phyloP scores from a whole-genome alignment of 495 filamentous ascomycete species.

The Lepidopterella palustris region DNA sequence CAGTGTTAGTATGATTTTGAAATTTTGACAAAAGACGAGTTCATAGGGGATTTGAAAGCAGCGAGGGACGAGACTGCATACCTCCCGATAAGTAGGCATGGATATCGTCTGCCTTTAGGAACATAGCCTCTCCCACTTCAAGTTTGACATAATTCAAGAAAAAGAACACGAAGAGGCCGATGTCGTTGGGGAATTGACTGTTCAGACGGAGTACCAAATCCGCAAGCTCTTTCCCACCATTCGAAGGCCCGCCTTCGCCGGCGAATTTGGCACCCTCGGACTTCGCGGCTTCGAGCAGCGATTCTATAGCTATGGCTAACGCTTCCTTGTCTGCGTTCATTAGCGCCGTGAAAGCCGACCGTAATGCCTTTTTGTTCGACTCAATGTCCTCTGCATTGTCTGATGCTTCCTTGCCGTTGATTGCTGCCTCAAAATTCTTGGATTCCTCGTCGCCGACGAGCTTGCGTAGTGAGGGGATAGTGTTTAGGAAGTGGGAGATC shows the following conservation, averaged over 20 bases:
- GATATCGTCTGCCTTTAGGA: slow-evolving; percentile 91
- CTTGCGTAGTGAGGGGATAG: slow-evolving; percentile 63
- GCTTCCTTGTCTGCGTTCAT: slow-evolving; percentile 68
- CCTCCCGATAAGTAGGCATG: slow-evolving; percentile 86
- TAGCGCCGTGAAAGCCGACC: slow-evolving; percentile 62
- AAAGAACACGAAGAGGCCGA: slow-evolving; percentile 72
- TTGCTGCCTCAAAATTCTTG: slow-evolving; percentile 58
- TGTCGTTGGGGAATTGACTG: slow-evolving; percentile 66
- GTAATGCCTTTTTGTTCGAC: slow-evolving; percentile 75
- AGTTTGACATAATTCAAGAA: slow-evolving; percentile 79
- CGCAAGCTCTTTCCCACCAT: slow-evolving; percentile 61
- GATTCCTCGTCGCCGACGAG: slow-evolving; percentile 68
- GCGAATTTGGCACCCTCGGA: slow-evolving; percentile 56
- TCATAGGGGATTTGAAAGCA: no score
- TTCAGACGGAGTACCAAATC: slow-evolving; percentile 70
- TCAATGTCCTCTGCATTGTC: slow-evolving; percentile 50
- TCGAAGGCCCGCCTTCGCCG: slow-evolving; percentile 52
- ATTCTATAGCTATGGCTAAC: slow-evolving; percentile 55
- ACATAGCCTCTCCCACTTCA: slow-evolving; percentile 86
- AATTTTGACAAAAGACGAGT: not conserved
- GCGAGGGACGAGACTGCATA: no score
- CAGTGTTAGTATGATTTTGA: not conserved
- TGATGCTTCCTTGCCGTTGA: slow-evolving; percentile 59
- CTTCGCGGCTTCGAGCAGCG: slow-evolving; percentile 66
- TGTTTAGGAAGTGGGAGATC: slow-evolving; percentile 76